A percentile compares a stretch with the other conserved stretches of the same genome.
Evolutionary conservation across 2,329 filamentous ascomycete genomes (phyloP).

Genomic region (Berkeleyomyces basicola): DNA sequence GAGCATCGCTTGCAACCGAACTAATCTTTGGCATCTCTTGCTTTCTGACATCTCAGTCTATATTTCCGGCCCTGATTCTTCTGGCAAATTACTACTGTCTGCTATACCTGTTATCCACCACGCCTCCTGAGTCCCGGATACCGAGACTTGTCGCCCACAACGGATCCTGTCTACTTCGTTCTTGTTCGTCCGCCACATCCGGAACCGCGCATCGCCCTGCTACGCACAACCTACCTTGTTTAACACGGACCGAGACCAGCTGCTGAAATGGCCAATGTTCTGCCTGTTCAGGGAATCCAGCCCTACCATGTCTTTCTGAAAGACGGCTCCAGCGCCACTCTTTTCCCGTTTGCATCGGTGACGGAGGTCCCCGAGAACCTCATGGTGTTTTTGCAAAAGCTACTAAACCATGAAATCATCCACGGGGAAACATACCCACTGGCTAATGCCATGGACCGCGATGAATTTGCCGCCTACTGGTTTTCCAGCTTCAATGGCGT

Average conservation of each 20-base stretch:
- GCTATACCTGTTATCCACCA: background rate
- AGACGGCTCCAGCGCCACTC: constrained; percentile 70
- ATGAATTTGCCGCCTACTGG: constrained; percentile 70
- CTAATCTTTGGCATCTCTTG: background rate
- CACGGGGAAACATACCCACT: constrained; percentile 87
- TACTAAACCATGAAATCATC: constrained; percentile 80
- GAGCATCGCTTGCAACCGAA: background rate
- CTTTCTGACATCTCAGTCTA: background rate
- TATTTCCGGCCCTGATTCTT: background rate
- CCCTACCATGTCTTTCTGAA: constrained; percentile 49
- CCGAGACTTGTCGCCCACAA: too few species aligned
- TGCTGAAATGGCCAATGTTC: constrained; percentile 34
- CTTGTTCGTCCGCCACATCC: too few species aligned
- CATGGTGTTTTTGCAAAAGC: constrained; percentile 60
- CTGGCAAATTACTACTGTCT: background rate
- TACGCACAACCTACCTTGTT: too few species aligned
- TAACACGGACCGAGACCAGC: too few species aligned
- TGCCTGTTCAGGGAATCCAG: constrained; percentile 49
- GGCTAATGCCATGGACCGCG: constrained; percentile 57
- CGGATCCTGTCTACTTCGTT: too few species aligned
- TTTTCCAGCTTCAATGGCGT: constrained; percentile 80
- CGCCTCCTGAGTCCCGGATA: too few species aligned
- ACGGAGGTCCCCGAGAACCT: constrained; percentile 61
- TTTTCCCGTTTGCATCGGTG: constrained; percentile 66
- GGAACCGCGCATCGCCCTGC: too few species aligned